phyloP scores from a whole-genome alignment of 257 asterid species.

The Jaltomata sinuosa region DNA sequence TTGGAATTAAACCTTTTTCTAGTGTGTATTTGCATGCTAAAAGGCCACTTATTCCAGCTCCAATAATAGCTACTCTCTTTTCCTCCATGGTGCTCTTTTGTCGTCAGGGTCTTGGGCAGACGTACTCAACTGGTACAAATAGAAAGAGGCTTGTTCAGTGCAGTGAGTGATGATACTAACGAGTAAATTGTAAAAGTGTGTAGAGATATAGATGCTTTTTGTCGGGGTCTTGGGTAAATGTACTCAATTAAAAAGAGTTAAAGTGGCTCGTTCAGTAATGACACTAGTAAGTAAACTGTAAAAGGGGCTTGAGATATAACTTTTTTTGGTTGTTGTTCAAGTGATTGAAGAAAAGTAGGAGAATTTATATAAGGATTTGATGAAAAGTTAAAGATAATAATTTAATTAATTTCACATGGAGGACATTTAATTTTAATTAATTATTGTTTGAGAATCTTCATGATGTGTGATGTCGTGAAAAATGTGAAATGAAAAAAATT shows the following conservation, averaged over 20 bases:
- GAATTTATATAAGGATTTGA: background rate
- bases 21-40: constrained; percentile 52
- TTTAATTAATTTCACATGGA: background rate
- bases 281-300: no score
- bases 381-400: background rate
- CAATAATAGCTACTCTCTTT: constrained; percentile 45
- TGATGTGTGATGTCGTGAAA: background rate
- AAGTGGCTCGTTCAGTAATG: no score
- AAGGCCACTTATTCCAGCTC: constrained; percentile 67
- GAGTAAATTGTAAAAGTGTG: no score
- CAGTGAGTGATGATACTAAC: no score
- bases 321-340: background rate
- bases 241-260: no score
- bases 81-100: constrained; percentile 20
- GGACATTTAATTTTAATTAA: background rate
- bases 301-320: no score
- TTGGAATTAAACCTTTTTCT: constrained; percentile 34
- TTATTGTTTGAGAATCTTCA: background rate
- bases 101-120: no score
- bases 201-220: no score
- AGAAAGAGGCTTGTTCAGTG: no score
- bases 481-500: background rate
- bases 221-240: no score
- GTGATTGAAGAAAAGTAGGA: background rate
- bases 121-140: no score